Conservation (phyloP, 148 eudicot genomes). For the Chenopodium suecicum region DNA sequence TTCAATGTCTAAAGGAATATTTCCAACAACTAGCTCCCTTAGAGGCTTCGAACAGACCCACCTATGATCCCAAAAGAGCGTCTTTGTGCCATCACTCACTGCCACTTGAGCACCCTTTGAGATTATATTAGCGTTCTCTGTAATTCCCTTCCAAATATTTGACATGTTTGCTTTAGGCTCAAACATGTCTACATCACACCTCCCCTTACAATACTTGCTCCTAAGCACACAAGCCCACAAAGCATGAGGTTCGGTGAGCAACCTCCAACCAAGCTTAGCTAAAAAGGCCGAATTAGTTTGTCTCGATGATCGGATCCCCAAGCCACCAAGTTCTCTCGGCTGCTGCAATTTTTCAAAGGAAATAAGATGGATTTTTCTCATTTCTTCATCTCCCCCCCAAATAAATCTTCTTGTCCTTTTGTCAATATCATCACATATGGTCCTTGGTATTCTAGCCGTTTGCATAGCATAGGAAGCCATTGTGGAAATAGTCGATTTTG, state of each 20-base stretch:
- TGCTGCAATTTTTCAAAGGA: neutral
- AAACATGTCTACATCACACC: neutral
- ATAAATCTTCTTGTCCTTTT: neutral
- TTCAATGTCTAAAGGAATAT: no score
- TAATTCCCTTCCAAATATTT: neutral
- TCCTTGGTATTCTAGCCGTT: neutral
- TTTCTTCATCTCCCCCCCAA: neutral
- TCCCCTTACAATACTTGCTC: neutral
- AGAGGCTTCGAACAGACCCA: neutral
- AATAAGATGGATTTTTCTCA: neutral
- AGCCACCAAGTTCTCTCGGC: neutral
- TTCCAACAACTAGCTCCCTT: no score
- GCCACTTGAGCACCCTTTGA: neutral
- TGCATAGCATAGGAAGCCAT: neutral
- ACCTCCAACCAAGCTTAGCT: neutral
- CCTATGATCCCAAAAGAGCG: neutral
- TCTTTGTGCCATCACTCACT: neutral
- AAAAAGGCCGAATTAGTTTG: neutral
- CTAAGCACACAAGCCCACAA: neutral
- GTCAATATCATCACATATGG: neutral
- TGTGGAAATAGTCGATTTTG: neutral
- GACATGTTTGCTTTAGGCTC: neutral
- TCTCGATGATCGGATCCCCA: neutral
- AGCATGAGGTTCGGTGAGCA: neutral
- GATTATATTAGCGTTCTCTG: neutral